Evolutionary conservation across 768 basidiomycete genomes (phyloP).

Genomic region (Megacollybia marginata): DNA sequence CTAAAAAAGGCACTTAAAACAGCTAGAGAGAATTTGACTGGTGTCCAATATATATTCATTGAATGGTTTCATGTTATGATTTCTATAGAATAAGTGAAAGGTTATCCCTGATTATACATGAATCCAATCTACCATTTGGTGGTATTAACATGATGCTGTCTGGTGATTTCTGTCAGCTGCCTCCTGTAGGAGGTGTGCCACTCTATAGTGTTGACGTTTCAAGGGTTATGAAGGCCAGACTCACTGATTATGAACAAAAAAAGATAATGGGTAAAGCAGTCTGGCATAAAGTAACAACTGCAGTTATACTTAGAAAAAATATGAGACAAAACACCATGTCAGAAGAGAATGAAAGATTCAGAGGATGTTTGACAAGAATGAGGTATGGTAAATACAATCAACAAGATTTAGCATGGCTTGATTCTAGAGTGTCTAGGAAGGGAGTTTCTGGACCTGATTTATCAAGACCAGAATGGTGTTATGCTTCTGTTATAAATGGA

Average conservation of each 20-base stretch:
- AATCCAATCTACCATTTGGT: conserved; percentile 10
- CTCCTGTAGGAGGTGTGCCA: conserved; percentile 13
- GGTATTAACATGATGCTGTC: conserved; percentile 20
- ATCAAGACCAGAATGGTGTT: too few species aligned
- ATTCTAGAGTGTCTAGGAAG: too few species aligned
- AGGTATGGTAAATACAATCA: too few species aligned
- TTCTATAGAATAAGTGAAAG: conserved; percentile 7
- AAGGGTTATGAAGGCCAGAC: background rate
- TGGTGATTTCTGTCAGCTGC: conserved; percentile 24
- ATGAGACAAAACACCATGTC: too few species aligned
- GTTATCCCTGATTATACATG: too few species aligned
- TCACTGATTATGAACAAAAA: conserved; percentile 8
- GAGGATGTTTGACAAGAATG: too few species aligned
- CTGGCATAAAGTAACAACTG: too few species aligned
- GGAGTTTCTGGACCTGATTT: too few species aligned
- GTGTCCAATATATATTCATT: conserved; percentile 17
- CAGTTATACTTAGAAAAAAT: background rate
- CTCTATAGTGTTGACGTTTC: conserved; percentile 14
- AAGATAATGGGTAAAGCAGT: conserved; percentile 8
- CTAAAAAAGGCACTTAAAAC: background rate
- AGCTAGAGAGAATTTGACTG: background rate
- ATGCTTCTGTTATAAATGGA: too few species aligned
- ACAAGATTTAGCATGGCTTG: too few species aligned
- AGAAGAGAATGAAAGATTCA: too few species aligned
- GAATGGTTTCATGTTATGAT: conserved; percentile 20